phyloP scores from a whole-genome alignment of 768 basidiomycete genomes.

The Boletus reticuloceps region DNA sequence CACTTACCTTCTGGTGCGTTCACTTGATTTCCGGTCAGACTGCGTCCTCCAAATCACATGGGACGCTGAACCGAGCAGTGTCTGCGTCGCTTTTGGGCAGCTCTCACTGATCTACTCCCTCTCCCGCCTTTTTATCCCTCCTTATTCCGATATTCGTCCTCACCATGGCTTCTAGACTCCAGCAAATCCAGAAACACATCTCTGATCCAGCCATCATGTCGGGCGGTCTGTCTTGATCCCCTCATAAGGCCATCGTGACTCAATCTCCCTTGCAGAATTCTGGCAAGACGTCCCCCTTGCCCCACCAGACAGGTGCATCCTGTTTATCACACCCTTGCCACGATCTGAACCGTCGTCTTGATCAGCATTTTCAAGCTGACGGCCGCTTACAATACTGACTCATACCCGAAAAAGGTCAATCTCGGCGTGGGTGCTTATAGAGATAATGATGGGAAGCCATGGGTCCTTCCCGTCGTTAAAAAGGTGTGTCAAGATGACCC shows the following conservation, averaged over 20 bases:
- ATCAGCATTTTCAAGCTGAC: conserved; percentile 87
- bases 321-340: neutral
- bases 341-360: neutral
- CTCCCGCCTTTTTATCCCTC: neutral
- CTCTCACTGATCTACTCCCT: neutral
- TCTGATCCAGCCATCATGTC: conserved; percentile 42
- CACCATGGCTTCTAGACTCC: conserved; percentile 56
- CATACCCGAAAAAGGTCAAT: conserved; percentile 77
- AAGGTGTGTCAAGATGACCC: conserved; percentile 50
- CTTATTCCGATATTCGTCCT: neutral
- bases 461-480: conserved; percentile 89
- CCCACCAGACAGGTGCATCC: conserved; percentile 73
- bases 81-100: neutral
- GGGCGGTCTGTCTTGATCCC: conserved; percentile 44
- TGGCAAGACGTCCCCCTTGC: conserved; percentile 81
- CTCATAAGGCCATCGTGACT: neutral
- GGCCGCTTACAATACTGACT: conserved; percentile 82
- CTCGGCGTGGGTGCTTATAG: conserved; percentile 93
- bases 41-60: conserved; percentile 21
- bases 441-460: conserved; percentile 83
- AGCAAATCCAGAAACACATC: conserved; percentile 59
- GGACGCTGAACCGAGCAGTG: neutral
- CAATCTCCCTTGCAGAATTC: conserved; percentile 45
- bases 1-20: neutral
- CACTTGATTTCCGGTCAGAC: neutral